phyloP scores from a whole-genome alignment of 768 basidiomycete species.

The Suillus clintonianus region DNA sequence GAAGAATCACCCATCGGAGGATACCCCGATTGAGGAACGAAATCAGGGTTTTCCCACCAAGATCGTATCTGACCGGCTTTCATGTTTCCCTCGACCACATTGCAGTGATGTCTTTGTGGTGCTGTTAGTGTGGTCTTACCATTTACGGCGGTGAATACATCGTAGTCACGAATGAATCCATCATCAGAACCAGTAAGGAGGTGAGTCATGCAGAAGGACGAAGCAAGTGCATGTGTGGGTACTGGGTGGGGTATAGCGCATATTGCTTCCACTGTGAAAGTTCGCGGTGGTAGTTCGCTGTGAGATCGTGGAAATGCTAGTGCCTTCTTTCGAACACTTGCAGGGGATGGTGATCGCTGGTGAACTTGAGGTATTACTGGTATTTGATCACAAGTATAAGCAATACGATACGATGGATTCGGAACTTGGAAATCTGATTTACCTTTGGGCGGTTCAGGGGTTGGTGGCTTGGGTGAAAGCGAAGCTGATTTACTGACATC shows the following conservation, averaged over 20 bases:
- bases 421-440: slow-evolving; percentile 4
- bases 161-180: slow-evolving; percentile 91
- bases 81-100: slow-evolving; percentile 89
- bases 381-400: slow-evolving; percentile 20
- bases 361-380: slow-evolving; percentile 24
- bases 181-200: slow-evolving; percentile 91
- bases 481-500: slow-evolving; percentile 17
- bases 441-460: slow-evolving; percentile 39
- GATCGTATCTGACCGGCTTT: slow-evolving; percentile 83
- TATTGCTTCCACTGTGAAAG: slow-evolving; percentile 87
- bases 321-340: slow-evolving; percentile 50
- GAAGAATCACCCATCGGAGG: slow-evolving; percentile 50
- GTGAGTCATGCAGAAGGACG: slow-evolving; percentile 85
- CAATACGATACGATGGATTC: not conserved
- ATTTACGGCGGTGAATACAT: slow-evolving; percentile 87
- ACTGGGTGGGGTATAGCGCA: slow-evolving; percentile 89
- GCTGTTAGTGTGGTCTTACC: slow-evolving; percentile 85
- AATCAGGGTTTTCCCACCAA: slow-evolving; percentile 84
- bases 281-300: slow-evolving; percentile 43
- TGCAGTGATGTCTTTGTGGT: slow-evolving; percentile 85
- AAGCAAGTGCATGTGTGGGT: slow-evolving; percentile 85
- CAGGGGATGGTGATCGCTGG: slow-evolving; percentile 54
- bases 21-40: slow-evolving; percentile 23
- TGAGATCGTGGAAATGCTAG: slow-evolving; percentile 37
- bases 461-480: slow-evolving; percentile 24